Conservation (phyloP, 2,329 filamentous ascomycete species). For the Cordyceps militaris region DNA sequence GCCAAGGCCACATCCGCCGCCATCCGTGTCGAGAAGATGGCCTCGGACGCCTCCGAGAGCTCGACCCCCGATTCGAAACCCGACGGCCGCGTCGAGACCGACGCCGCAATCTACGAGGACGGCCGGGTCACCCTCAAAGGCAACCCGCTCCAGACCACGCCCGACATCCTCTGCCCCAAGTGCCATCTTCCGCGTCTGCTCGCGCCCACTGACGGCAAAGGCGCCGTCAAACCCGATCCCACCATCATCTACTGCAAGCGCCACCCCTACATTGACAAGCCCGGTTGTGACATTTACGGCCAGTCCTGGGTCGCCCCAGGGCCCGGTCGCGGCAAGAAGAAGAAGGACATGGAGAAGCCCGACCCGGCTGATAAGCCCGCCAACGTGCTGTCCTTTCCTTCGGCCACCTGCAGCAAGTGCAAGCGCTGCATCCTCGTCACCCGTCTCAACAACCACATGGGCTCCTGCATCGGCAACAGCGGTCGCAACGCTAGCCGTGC, state of each 20-base stretch:
- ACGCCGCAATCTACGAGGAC: slow-evolving; percentile 64
- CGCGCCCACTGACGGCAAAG: slow-evolving; percentile 64
- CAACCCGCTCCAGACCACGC: slow-evolving; percentile 64
- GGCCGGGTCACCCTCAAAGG: slow-evolving; percentile 62
- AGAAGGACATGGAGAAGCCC: slow-evolving; percentile 66
- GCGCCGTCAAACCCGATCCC: slow-evolving; percentile 58
- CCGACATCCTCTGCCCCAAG: slow-evolving; percentile 65
- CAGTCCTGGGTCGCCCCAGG: slow-evolving; percentile 71
- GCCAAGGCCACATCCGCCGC: slow-evolving; percentile 60
- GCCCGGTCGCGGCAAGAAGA: slow-evolving; percentile 67
- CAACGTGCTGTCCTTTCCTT: slow-evolving; percentile 58
- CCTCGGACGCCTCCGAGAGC: slow-evolving; percentile 47
- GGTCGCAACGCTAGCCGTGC: slow-evolving; percentile 56
- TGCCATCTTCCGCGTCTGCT: slow-evolving; percentile 69
- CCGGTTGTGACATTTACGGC: slow-evolving; percentile 73
- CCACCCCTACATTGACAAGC: slow-evolving; percentile 68
- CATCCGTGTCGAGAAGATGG: slow-evolving; percentile 57
- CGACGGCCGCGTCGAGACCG: slow-evolving; percentile 54
- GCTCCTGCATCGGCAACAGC: slow-evolving; percentile 59
- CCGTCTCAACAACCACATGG: slow-evolving; percentile 61
- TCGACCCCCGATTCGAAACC: slow-evolving; percentile 46
- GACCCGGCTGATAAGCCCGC: slow-evolving; percentile 48
- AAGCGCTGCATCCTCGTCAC: slow-evolving; percentile 59
- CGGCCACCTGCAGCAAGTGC: slow-evolving; percentile 61
- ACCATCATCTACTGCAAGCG: slow-evolving; percentile 70